Evolutionary conservation across 2,329 filamentous ascomycete species (phyloP).

Genomic region (Ophiognomonia clavigignenti-juglandacearum): DNA sequence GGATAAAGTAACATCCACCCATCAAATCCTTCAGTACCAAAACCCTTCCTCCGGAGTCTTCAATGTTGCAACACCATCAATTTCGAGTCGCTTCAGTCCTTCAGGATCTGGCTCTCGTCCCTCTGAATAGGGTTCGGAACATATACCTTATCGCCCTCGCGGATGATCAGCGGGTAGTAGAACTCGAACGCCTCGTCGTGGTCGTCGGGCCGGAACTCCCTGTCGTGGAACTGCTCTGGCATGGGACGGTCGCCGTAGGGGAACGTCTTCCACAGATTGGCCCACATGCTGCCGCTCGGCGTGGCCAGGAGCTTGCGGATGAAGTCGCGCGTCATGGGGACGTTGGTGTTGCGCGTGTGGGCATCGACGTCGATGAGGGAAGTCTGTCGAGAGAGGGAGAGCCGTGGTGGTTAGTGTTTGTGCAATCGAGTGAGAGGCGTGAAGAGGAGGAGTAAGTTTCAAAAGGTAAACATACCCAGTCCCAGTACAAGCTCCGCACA

Average conservation of each 20-base stretch:
- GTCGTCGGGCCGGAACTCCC: neutral
- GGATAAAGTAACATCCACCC: too few species aligned
- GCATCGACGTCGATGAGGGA: neutral
- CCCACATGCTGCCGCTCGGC: neutral
- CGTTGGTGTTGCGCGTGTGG: too few species aligned
- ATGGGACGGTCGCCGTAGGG: neutral
- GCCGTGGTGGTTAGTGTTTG: neutral
- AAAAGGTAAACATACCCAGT: neutral
- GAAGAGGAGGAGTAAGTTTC: too few species aligned
- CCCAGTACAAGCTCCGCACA: constrained; percentile 5
- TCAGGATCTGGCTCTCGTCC: too few species aligned
- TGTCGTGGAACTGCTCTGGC: neutral
- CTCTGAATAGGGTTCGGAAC: neutral
- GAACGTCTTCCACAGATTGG: neutral
- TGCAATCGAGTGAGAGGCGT: neutral
- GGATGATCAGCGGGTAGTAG: neutral
- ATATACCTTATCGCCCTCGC: neutral
- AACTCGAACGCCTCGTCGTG: neutral
- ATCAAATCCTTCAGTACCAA: too few species aligned
- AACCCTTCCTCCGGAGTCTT: too few species aligned
- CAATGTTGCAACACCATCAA: too few species aligned
- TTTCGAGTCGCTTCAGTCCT: too few species aligned
- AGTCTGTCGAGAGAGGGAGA: neutral
- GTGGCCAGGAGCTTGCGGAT: neutral
- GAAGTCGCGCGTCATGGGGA: neutral